These are phyloP conservation scores for Salvia rosmarinus DNA, from an alignment of 257 asterid species.

Conservation along the genomic window DNA sequence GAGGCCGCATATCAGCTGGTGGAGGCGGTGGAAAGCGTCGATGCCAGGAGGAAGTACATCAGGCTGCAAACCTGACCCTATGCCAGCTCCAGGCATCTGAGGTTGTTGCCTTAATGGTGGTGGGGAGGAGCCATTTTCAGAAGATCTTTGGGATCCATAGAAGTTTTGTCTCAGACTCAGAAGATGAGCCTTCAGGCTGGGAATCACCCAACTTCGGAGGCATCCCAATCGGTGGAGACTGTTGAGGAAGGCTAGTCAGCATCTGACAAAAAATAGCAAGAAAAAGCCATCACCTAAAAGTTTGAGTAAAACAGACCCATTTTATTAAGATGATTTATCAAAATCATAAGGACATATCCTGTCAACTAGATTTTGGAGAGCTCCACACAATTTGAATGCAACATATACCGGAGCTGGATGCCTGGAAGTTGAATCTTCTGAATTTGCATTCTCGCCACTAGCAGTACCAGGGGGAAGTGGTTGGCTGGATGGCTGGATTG, in stretches of 20 bases:
- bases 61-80: constrained; percentile 57
- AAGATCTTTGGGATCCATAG: constrained; percentile 54
- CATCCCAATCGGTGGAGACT: constrained; percentile 67
- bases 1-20: constrained; percentile 72
- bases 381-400: constrained; percentile 13
- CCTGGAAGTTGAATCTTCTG: constrained; percentile 55
- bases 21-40: constrained; percentile 82
- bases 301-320: background rate
- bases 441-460: constrained; percentile 53
- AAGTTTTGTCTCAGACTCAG: constrained; percentile 59
- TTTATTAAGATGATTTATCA: background rate
- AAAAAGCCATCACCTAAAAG: constrained; percentile 31
- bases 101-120: constrained; percentile 74
- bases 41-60: constrained; percentile 79
- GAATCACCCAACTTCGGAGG: constrained; percentile 43
- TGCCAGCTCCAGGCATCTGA: constrained; percentile 56
- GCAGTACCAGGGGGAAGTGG: constrained; percentile 74
- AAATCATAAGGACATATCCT: background rate
- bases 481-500: constrained; percentile 57
- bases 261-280: constrained; percentile 48
- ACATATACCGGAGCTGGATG: constrained; percentile 61
- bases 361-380: constrained; percentile 11
- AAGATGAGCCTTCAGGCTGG: constrained; percentile 58
- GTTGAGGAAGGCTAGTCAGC: constrained; percentile 67
- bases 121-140: constrained; percentile 76